phyloP scores from a whole-genome alignment of 257 asterid genomes.

The Solanum sparsipilum region DNA sequence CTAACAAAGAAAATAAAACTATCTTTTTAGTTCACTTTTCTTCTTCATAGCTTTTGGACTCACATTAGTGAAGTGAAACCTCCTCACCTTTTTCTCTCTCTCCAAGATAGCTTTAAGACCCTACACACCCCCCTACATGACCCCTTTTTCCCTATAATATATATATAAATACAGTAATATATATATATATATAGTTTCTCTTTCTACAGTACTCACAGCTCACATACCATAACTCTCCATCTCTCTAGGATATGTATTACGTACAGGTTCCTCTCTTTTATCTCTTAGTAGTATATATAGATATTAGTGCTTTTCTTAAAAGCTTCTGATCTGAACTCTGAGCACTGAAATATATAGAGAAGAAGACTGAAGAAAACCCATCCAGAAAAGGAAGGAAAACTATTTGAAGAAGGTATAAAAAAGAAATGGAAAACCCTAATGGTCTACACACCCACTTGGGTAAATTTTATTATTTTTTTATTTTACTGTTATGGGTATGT shows the following conservation, averaged over 20 bases:
- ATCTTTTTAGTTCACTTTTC: background rate
- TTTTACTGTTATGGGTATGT: background rate
- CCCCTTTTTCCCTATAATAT: background rate
- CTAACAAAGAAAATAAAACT: background rate
- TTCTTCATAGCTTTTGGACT: background rate
- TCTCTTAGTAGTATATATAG: background rate
- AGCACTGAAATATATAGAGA: slow-evolving; percentile 13
- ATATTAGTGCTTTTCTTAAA: slow-evolving; percentile 17
- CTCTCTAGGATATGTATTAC: background rate
- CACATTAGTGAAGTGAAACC: slow-evolving; percentile 1
- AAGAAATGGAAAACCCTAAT: slow-evolving; percentile 6
- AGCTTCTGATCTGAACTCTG: slow-evolving; percentile 40
- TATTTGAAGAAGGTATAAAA: background rate
- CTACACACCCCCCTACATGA: background rate
- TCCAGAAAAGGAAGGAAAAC: background rate
- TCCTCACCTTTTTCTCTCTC: background rate
- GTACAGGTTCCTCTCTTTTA: background rate
- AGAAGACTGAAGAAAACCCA: slow-evolving; percentile 9
- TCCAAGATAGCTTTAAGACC: background rate
- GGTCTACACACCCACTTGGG: slow-evolving; percentile 10
- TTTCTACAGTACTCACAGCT: slow-evolving; percentile 1
- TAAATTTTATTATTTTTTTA: background rate
- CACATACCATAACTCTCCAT: slow-evolving; percentile 1
- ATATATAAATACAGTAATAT: background rate
- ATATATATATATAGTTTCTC: background rate